Percentiles rank a stretch among this genome's conserved stretches.
Evolutionary conservation across 2,329 filamentous ascomycete species (phyloP).

Genomic region (Verruconis gallopava): DNA sequence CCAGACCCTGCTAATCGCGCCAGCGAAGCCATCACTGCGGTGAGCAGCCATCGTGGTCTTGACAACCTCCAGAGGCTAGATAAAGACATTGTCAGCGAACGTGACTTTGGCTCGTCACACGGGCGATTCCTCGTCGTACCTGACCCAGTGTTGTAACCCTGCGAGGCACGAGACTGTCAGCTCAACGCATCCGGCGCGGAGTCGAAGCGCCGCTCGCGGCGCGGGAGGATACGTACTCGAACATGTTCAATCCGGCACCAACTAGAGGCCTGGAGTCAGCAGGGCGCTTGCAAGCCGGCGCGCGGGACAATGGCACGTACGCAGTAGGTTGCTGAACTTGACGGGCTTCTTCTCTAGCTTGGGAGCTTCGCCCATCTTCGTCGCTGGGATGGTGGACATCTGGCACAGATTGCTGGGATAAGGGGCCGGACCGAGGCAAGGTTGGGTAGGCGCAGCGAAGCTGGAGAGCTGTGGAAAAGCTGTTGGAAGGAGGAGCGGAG

Average conservation of each 20-base stretch:
- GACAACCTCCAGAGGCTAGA: conserved; percentile 85
- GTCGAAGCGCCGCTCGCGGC: too few species aligned
- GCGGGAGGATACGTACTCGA: conserved; percentile 49
- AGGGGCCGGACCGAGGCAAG: conserved; percentile 9
- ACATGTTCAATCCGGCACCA: conserved; percentile 88
- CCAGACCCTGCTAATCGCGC: conserved; percentile 81
- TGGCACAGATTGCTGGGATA: conserved; percentile 2
- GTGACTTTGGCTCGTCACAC: too few species aligned
- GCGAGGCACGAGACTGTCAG: too few species aligned
- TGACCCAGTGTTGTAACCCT: conserved; percentile 57
- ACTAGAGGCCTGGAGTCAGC: conserved; percentile 43
- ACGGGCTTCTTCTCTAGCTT: conserved; percentile 44
- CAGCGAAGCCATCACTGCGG: conserved; percentile 72
- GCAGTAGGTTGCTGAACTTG: conserved; percentile 98
- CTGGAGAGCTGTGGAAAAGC: not conserved
- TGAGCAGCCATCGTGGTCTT: conserved; percentile 99
- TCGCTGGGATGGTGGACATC: conserved; percentile 1
- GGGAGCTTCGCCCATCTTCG: conserved; percentile 1
- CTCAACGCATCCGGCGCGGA: conserved; percentile 1
- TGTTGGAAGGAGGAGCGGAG: not conserved
- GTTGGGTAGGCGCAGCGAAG: not conserved
- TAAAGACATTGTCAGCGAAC: not conserved
- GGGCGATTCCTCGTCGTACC: conserved; percentile 27
- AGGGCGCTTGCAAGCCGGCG: too few species aligned
- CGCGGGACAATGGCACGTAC: too few species aligned